A percentile compares a stretch with the other conserved stretches of the same genome.
These are phyloP conservation scores for Pyricularia grisea DNA, from an alignment of 2,329 filamentous ascomycete species.

Conservation along the genomic window DNA sequence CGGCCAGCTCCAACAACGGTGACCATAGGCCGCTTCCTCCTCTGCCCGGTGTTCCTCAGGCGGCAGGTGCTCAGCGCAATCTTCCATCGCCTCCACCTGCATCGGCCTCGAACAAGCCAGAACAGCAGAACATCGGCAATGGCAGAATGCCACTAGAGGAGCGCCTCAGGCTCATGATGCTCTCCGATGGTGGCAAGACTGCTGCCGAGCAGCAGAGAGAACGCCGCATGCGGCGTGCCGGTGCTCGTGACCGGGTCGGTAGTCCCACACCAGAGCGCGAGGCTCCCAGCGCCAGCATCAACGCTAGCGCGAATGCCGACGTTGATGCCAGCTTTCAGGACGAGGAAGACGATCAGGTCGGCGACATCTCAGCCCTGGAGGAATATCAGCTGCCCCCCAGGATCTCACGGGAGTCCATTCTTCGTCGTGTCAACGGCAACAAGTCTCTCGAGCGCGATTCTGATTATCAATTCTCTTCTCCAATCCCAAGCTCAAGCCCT, in stretches of 20 bases:
- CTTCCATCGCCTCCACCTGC: slow-evolving; percentile 66
- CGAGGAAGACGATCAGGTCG: slow-evolving; percentile 50
- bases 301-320: slow-evolving; percentile 8
- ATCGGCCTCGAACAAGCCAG: slow-evolving; percentile 56
- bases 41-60: slow-evolving; percentile 53
- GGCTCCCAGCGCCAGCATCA: slow-evolving; percentile 21
- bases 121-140: slow-evolving; percentile 67
- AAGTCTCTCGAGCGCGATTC: slow-evolving; percentile 46
- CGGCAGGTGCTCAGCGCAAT: slow-evolving; percentile 48
- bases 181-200: slow-evolving; percentile 58
- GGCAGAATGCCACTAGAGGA: slow-evolving; percentile 79
- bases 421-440: slow-evolving; percentile 72
- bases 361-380: slow-evolving; percentile 48
- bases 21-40: slow-evolving; percentile 82
- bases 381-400: slow-evolving; percentile 62
- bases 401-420: slow-evolving; percentile 88
- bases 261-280: slow-evolving; percentile 35
- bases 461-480: slow-evolving; percentile 55
- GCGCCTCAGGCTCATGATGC: slow-evolving; percentile 79
- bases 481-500: slow-evolving; percentile 47
- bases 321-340: slow-evolving; percentile 21
- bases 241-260: slow-evolving; percentile 34
- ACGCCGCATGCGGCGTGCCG: slow-evolving; percentile 57
- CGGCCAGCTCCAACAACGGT: slow-evolving; percentile 60
- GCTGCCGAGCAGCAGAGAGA: slow-evolving; percentile 59